A percentile compares a stretch with the other conserved stretches of the same genome.
These are phyloP conservation scores for Haplographium delicatum DNA, from an alignment of 495 filamentous ascomycete species.

Conservation along the genomic window DNA sequence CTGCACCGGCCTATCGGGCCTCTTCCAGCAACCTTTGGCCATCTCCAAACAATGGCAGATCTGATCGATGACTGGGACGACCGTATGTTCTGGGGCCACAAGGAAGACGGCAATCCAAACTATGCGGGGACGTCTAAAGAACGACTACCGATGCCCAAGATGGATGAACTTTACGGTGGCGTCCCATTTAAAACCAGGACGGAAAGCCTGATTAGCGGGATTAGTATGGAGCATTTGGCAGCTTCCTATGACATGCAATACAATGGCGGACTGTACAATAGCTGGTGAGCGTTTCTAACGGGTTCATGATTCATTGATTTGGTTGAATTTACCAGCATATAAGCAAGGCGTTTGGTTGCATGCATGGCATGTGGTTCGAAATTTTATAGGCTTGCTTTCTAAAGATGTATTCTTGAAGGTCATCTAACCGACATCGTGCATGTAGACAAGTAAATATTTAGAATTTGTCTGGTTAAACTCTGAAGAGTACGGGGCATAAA, in stretches of 20 bases:
- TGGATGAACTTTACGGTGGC: constrained; percentile 4
- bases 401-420: no score
- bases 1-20: constrained; percentile 31
- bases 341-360: no score
- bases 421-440: no score
- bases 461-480: no score
- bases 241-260: constrained; percentile 6
- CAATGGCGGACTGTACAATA: constrained; percentile 1
- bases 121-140: constrained; percentile 5
- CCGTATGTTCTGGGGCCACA: constrained; percentile 42
- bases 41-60: constrained; percentile 40
- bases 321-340: no score
- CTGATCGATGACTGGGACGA: constrained; percentile 42
- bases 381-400: no score
- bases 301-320: no score
- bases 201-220: constrained; percentile 3
- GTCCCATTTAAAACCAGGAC: background rate
- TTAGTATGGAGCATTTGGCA: constrained; percentile 4
- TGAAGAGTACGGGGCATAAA: no score
- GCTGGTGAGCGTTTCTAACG: background rate
- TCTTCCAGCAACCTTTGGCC: constrained; percentile 38
- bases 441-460: no score
- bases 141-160: background rate
- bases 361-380: no score
- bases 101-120: constrained; percentile 14